Conservation (phyloP, 2,329 filamentous ascomycete genomes). For the Pestalotiopsis sp. region DNA sequence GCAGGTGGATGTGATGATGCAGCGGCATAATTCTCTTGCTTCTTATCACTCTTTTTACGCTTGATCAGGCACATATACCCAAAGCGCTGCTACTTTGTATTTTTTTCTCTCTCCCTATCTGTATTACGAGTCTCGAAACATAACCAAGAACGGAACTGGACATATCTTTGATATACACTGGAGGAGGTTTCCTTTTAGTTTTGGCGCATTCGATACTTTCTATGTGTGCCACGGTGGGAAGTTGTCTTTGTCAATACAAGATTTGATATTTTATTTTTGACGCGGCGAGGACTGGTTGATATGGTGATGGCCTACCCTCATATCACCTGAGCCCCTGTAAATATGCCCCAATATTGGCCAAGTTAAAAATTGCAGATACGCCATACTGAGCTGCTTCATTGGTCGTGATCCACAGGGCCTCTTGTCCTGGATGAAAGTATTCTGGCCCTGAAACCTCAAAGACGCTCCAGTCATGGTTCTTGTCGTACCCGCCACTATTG, state of each 20-base stretch:
- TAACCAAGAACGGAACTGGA: not conserved
- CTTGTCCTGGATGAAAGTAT: not conserved
- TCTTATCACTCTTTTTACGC: constrained; percentile 5
- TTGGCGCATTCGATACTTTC: not conserved
- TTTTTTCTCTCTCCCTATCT: constrained; percentile 2
- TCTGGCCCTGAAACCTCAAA: constrained; percentile 51
- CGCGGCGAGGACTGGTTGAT: too few species aligned
- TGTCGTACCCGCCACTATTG: constrained; percentile 34
- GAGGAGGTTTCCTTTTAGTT: not conserved
- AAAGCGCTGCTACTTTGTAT: not conserved
- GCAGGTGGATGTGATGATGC: not conserved
- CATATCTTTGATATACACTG: not conserved
- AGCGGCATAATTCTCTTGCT: not conserved
- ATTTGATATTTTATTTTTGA: not conserved
- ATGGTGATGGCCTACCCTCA: too few species aligned
- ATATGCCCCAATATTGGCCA: constrained; percentile 42
- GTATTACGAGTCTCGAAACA: constrained; percentile 1
- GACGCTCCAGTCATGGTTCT: constrained; percentile 45
- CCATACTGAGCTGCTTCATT: constrained; percentile 61
- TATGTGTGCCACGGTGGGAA: not conserved
- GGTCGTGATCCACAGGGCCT: constrained; percentile 52
- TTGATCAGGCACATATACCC: constrained; percentile 10
- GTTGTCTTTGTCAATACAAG: not conserved
- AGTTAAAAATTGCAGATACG: constrained; percentile 56
- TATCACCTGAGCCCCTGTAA: constrained; percentile 30